Conservation (phyloP, 2,329 filamentous ascomycete genomes). For the Ophiocordyceps camponoti-floridani region DNA sequence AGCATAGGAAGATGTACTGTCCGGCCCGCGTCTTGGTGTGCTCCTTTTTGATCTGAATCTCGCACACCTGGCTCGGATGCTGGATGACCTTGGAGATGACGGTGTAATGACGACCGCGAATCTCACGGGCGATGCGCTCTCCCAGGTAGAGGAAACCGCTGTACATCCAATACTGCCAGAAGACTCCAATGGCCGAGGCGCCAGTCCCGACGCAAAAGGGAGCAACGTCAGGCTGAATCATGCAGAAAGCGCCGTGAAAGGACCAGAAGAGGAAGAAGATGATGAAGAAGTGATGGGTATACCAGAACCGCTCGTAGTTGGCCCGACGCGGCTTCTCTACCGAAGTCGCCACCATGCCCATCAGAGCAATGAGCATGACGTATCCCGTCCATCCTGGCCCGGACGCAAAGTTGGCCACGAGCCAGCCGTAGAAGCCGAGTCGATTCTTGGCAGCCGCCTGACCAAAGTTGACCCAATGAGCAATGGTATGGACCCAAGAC, state of each 20-base stretch:
- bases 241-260: slow-evolving; percentile 77
- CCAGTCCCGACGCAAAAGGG: slow-evolving; percentile 59
- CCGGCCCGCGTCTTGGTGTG: slow-evolving; percentile 65
- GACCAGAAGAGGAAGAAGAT: slow-evolving; percentile 84
- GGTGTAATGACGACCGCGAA: slow-evolving; percentile 66
- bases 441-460: slow-evolving; percentile 58
- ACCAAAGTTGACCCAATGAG: slow-evolving; percentile 77
- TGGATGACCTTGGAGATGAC: slow-evolving; percentile 81
- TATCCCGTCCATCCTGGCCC: slow-evolving; percentile 79
- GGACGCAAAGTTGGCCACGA: slow-evolving; percentile 59
- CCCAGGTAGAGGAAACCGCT: slow-evolving; percentile 63
- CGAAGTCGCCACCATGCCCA: slow-evolving; percentile 62
- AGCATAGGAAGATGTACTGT: slow-evolving; percentile 81
- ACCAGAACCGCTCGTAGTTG: slow-evolving; percentile 85
- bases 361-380: slow-evolving; percentile 62
- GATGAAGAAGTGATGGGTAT: slow-evolving; percentile 75
- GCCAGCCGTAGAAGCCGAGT: slow-evolving; percentile 60
- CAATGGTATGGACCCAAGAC: slow-evolving; percentile 71
- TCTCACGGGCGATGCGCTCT: slow-evolving; percentile 62
- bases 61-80: slow-evolving; percentile 74
- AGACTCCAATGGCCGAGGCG: slow-evolving; percentile 51
- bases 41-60: slow-evolving; percentile 87
- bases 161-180: slow-evolving; percentile 84
- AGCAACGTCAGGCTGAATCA: slow-evolving; percentile 71
- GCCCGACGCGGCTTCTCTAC: slow-evolving; percentile 60